Conservation (phyloP, 176 grass and related monocot genomes). For the Rhynchospora tenuis region DNA sequence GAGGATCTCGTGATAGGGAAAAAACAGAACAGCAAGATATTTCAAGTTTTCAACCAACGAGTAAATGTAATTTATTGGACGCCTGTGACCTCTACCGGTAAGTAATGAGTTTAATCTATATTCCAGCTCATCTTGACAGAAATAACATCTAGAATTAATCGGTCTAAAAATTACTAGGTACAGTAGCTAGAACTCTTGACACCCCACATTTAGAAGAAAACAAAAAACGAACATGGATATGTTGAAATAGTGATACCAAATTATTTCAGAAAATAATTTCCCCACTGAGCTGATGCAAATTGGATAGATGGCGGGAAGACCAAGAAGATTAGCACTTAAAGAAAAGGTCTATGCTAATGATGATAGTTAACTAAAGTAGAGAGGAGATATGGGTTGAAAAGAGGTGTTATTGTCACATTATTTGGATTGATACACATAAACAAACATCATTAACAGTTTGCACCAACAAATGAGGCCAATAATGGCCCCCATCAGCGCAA, state of each 20-base stretch:
- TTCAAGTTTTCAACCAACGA: neutral
- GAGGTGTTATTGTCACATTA: neutral
- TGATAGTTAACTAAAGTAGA: constrained; percentile 13
- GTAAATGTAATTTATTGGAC: neutral
- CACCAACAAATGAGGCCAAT: constrained; percentile 3
- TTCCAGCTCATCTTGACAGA: constrained; percentile 1
- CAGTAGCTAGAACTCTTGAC: neutral
- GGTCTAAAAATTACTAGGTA: neutral
- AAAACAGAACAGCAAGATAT: neutral
- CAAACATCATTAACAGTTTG: neutral
- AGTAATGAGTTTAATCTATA: neutral
- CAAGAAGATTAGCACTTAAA: constrained; percentile 19
- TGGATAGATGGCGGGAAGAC: neutral
- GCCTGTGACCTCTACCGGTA: constrained; percentile 2
- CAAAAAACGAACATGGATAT: neutral
- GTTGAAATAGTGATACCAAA: neutral
- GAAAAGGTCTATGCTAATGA: neutral
- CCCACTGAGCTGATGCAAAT: neutral
- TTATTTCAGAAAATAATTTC: neutral
- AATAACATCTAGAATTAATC: neutral
- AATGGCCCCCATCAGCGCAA: constrained; percentile 19
- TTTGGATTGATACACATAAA: neutral
- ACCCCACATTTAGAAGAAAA: neutral
- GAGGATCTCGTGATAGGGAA: neutral
- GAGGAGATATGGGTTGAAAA: neutral